Conservation (phyloP, 192 early-diverging fungal species). For the Podila verticillata region DNA sequence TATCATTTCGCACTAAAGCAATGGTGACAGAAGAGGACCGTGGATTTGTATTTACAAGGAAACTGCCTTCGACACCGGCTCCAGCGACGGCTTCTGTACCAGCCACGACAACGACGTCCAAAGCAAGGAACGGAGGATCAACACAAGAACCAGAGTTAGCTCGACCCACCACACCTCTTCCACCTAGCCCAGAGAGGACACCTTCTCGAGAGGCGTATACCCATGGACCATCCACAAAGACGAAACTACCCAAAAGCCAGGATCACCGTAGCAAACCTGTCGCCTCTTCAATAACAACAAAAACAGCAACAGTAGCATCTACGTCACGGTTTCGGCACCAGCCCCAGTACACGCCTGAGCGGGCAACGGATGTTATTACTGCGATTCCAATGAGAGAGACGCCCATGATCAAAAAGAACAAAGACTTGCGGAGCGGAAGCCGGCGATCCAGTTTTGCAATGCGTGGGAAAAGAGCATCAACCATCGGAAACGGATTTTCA, state of each 20-base stretch:
- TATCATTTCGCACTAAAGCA: background rate
- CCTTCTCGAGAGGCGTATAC: slow-evolving; percentile 18
- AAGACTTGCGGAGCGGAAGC: slow-evolving; percentile 31
- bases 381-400: slow-evolving; percentile 47
- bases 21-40: slow-evolving; percentile 44
- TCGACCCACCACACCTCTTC: slow-evolving; percentile 9
- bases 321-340: background rate
- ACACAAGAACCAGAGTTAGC: background rate
- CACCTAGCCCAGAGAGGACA: slow-evolving; percentile 27
- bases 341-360: slow-evolving; percentile 13
- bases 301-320: slow-evolving; percentile 1
- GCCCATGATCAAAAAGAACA: slow-evolving; percentile 45
- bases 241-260: background rate
- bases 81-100: too few species aligned
- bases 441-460: slow-evolving; percentile 37
- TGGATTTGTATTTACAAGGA: slow-evolving; percentile 44
- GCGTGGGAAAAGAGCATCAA: slow-evolving; percentile 41
- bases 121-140: background rate
- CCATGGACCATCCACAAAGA: background rate
- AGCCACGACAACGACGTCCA: background rate
- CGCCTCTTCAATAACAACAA: background rate
- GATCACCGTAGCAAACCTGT: background rate
- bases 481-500: slow-evolving; percentile 41
- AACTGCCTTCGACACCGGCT: slow-evolving; percentile 5
- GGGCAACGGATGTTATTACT: slow-evolving; percentile 15